Evolutionary conservation across 2,329 filamentous ascomycete species (phyloP).

Genomic region (Mollisia scopiformis): DNA sequence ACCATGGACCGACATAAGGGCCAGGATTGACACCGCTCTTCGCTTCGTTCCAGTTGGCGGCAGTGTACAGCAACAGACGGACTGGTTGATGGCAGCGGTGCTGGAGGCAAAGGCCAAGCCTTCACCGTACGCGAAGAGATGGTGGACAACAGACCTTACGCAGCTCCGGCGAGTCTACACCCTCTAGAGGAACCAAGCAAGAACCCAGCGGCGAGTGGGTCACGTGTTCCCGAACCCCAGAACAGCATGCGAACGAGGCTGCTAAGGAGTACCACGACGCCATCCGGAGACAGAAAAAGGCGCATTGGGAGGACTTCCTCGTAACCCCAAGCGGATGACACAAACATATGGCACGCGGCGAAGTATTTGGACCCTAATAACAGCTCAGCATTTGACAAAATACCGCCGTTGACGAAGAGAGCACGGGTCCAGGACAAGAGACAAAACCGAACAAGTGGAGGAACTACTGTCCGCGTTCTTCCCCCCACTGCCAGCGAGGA

Average conservation of each 20-base stretch:
- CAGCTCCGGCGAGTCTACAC: conserved; percentile 34
- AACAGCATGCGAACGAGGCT: conserved; percentile 25
- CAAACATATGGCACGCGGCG: conserved; percentile 36
- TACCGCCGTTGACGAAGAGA: conserved; percentile 25
- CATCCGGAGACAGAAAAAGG: conserved; percentile 29
- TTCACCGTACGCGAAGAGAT: conserved; percentile 36
- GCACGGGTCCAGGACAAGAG: conserved; percentile 14
- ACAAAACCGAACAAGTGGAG: conserved; percentile 16
- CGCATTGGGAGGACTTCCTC: conserved; percentile 34
- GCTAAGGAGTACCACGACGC: conserved; percentile 11
- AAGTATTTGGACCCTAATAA: conserved; percentile 30
- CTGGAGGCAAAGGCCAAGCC: conserved; percentile 28
- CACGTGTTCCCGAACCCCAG: conserved; percentile 13
- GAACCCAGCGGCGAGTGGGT: conserved; percentile 23
- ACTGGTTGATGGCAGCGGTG: conserved; percentile 19
- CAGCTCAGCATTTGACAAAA: conserved; percentile 24
- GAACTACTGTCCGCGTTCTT: conserved; percentile 19
- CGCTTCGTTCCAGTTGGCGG: conserved; percentile 1
- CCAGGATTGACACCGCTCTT: conserved; percentile 7
- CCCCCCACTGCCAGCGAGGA: too few relatives aligned
- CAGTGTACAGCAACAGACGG: conserved; percentile 19
- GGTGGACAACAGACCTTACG: conserved; percentile 36
- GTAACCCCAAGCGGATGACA: conserved; percentile 30
- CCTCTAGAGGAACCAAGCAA: conserved; percentile 35
- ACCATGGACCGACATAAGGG: conserved; percentile 19